phyloP scores from a whole-genome alignment of 768 basidiomycete species.

The Boletus barrowsii region DNA sequence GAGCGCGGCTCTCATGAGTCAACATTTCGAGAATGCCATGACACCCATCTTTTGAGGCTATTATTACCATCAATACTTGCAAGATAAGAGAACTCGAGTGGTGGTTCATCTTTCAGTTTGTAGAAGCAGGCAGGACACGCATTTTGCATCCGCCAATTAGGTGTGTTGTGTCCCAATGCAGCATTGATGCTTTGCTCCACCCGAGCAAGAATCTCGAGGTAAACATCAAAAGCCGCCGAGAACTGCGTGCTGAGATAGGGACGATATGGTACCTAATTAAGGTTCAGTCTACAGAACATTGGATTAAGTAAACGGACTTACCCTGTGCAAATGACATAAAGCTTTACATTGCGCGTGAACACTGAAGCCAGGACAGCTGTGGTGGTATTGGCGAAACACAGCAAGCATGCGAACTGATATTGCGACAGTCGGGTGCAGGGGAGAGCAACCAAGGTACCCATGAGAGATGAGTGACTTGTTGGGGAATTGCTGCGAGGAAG shows the following conservation, averaged over 20 bases:
- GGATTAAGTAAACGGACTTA: neutral
- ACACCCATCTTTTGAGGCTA: too few relatives aligned
- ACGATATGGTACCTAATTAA: too few relatives aligned
- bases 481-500: neutral
- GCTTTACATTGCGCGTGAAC: neutral
- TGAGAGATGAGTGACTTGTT: neutral
- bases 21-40: too few relatives aligned
- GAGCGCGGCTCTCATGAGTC: neutral
- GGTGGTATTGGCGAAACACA: neutral
- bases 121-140: too few relatives aligned
- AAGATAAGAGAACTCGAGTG: neutral
- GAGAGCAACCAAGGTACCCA: neutral
- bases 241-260: neutral
- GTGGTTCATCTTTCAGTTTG: neutral
- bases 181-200: too few relatives aligned
- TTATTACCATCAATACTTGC: too few relatives aligned
- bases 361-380: neutral
- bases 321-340: neutral
- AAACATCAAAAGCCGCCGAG: too few relatives aligned
- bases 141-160: neutral
- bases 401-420: neutral
- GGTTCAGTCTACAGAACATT: neutral
- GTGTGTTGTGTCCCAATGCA: too few relatives aligned
- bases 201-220: neutral
- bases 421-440: too few relatives aligned